phyloP scores from a whole-genome alignment of 352 stramenopile genomes.

The Pythium monospermum region DNA sequence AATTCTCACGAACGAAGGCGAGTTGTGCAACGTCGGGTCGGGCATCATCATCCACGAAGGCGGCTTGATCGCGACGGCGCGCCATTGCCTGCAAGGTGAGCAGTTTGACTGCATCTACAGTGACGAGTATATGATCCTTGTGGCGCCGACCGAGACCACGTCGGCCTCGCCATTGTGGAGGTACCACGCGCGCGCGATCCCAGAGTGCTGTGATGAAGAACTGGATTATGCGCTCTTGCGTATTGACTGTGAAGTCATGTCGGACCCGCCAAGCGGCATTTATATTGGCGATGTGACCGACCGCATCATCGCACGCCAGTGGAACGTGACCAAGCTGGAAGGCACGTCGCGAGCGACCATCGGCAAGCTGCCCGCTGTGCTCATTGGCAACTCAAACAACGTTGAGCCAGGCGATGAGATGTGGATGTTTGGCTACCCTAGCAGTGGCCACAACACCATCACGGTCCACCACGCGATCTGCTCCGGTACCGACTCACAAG shows the following conservation, averaged over 20 bases:
- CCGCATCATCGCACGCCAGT: conserved; percentile 80
- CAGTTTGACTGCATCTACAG: conserved; percentile 87
- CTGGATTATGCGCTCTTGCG: conserved; percentile 78
- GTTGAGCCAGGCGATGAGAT: conserved; percentile 85
- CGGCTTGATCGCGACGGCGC: conserved; percentile 72
- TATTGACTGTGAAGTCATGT: conserved; percentile 83
- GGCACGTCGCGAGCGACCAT: conserved; percentile 68
- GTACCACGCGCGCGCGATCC: conserved; percentile 76
- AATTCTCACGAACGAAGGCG: conserved; percentile 79
- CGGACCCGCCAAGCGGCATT: conserved; percentile 77
- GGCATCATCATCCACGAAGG: conserved; percentile 84
- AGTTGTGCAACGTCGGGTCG: conserved; percentile 82
- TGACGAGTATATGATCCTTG: conserved; percentile 85
- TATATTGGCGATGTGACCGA: conserved; percentile 88
- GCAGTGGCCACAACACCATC: conserved; percentile 86
- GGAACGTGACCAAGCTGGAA: conserved; percentile 76
- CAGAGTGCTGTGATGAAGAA: conserved; percentile 81
- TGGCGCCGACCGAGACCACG: conserved; percentile 78
- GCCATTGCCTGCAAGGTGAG: conserved; percentile 76
- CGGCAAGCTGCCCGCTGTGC: conserved; percentile 65
- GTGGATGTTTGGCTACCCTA: conserved; percentile 90
- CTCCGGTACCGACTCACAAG: conserved; percentile 81
- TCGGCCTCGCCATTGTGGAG: conserved; percentile 77
- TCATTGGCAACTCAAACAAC: conserved; percentile 86
- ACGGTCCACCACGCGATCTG: conserved; percentile 88